phyloP scores from a whole-genome alignment of 2,329 filamentous ascomycete species.

The Teratosphaeria destructans region DNA sequence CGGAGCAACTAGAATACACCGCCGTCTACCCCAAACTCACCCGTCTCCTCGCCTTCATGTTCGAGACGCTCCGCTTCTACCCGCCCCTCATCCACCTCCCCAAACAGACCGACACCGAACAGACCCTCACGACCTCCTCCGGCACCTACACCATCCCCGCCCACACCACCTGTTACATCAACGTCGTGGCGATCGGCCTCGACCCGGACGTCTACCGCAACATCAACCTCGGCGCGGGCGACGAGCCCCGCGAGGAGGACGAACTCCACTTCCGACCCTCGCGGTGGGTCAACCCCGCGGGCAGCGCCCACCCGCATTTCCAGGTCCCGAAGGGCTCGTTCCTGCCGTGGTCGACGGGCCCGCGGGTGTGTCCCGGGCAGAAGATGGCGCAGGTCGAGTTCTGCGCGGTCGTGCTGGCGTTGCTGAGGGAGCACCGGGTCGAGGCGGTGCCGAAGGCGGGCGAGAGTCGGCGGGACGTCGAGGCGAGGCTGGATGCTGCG shows the following conservation, averaged over 20 bases:
- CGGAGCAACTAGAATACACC: slow-evolving; percentile 31
- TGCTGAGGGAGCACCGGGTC: slow-evolving; percentile 20
- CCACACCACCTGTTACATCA: slow-evolving; percentile 28
- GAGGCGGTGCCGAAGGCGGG: slow-evolving; percentile 11
- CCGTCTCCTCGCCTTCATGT: slow-evolving; percentile 40
- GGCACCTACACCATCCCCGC: slow-evolving; percentile 24
- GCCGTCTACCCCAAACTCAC: slow-evolving; percentile 34
- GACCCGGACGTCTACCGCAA: slow-evolving; percentile 14
- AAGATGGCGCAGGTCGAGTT: slow-evolving; percentile 50
- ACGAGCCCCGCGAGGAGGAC: slow-evolving; percentile 14
- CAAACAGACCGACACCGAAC: slow-evolving; percentile 22
- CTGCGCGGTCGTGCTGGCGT: slow-evolving; percentile 33
- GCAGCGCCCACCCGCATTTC: slow-evolving; percentile 15
- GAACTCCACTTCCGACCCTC: slow-evolving; percentile 29
- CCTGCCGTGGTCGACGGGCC: slow-evolving; percentile 40
- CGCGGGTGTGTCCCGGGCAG: slow-evolving; percentile 42
- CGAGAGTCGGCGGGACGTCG: slow-evolving; percentile 8
- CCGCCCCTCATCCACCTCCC: slow-evolving; percentile 30
- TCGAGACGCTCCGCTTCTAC: slow-evolving; percentile 37
- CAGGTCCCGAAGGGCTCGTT: slow-evolving; percentile 33
- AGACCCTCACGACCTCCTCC: slow-evolving; percentile 21
- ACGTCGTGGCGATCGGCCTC: slow-evolving; percentile 23
- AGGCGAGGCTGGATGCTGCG: slow-evolving; percentile 12
- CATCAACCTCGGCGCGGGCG: slow-evolving; percentile 9
- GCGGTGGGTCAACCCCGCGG: slow-evolving; percentile 29